Conservation (phyloP, 2,329 filamentous ascomycete genomes). For the Penicillium sp. region DNA sequence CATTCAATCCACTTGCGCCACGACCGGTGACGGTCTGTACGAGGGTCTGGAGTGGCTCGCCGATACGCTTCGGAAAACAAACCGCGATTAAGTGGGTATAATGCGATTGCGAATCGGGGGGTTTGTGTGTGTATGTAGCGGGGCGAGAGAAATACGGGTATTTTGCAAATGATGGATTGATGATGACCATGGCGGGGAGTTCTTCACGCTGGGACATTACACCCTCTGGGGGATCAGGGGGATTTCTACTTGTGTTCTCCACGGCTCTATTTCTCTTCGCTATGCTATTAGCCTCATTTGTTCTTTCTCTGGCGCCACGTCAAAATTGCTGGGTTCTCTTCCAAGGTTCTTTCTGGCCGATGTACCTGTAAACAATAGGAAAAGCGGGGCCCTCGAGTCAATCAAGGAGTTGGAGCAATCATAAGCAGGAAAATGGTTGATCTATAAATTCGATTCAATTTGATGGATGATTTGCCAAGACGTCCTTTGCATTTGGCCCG, state of each 20-base stretch:
- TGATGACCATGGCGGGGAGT: slow-evolving; percentile 34
- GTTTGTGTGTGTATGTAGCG: slow-evolving; percentile 19
- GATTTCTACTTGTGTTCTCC: slow-evolving; percentile 34
- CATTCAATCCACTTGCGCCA: slow-evolving; percentile 99
- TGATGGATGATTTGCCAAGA: no score
- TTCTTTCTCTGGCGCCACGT: slow-evolving; percentile 31
- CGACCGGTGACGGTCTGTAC: slow-evolving; percentile 97
- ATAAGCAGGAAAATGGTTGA: slow-evolving; percentile 5
- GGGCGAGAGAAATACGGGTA: slow-evolving; percentile 29
- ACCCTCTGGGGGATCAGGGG: slow-evolving; percentile 15
- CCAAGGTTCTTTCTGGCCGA: slow-evolving; percentile 15
- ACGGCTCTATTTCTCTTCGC: slow-evolving; percentile 35
- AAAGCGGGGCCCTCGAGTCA: no score
- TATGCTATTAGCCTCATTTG: slow-evolving; percentile 40
- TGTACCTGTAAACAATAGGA: no score
- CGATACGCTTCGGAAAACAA: slow-evolving; percentile 69
- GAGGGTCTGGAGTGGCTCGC: slow-evolving; percentile 95
- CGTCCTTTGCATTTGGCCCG: slow-evolving; percentile 9
- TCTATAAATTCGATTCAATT: slow-evolving; percentile 8
- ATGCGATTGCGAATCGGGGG: slow-evolving; percentile 27
- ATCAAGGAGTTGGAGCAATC: slow-evolving; percentile 6
- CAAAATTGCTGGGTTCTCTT: slow-evolving; percentile 26
- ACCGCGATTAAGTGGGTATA: slow-evolving; percentile 43
- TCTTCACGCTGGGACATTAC: slow-evolving; percentile 28
- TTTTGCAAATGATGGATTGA: slow-evolving; percentile 35